phyloP scores from a whole-genome alignment of 2,329 filamentous ascomycete species.

The Diplocarpon mali region DNA sequence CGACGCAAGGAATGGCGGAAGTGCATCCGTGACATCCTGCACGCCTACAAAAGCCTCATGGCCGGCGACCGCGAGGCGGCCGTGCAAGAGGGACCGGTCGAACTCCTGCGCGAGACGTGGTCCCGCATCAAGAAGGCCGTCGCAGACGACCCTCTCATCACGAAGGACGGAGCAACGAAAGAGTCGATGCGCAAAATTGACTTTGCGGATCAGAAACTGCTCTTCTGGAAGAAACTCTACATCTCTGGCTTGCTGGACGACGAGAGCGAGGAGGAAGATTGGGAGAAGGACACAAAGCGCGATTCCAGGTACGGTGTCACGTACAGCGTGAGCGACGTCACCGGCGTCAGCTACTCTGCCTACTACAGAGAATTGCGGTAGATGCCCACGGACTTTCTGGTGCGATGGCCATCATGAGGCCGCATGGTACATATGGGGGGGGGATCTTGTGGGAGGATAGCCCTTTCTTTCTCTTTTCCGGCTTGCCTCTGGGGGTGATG shows the following conservation, averaged over 20 bases:
- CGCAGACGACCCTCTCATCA: slow-evolving; percentile 1
- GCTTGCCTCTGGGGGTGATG: too few species aligned
- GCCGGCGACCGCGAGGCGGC: slow-evolving; percentile 5
- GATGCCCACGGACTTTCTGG: background rate
- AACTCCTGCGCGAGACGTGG: slow-evolving; percentile 4
- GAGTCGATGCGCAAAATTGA: slow-evolving; percentile 6
- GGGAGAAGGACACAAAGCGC: slow-evolving; percentile 4
- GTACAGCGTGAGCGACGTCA: slow-evolving; percentile 5
- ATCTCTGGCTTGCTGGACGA: slow-evolving; percentile 2
- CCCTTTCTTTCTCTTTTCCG: too few species aligned
- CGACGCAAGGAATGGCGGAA: slow-evolving; percentile 4
- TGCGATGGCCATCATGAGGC: too few species aligned
- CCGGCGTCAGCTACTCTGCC: slow-evolving; percentile 4
- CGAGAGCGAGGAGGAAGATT: slow-evolving; percentile 6
- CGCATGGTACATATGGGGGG: too few species aligned
- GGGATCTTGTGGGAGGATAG: too few species aligned
- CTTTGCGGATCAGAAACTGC: slow-evolving; percentile 4
- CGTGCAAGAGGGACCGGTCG: slow-evolving; percentile 3
- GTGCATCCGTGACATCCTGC: slow-evolving; percentile 4
- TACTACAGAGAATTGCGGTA: slow-evolving; percentile 4
- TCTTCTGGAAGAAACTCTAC: slow-evolving; percentile 4
- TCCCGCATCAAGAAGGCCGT: slow-evolving; percentile 3
- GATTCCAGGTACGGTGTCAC: slow-evolving; percentile 4
- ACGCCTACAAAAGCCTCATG: slow-evolving; percentile 6
- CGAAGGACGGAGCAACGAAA: slow-evolving; percentile 1